Percentiles rank a stretch among this genome's conserved stretches.
Conservation (phyloP, 139 green algal genomes). For the Diplosphaera chodatii region DNA sequence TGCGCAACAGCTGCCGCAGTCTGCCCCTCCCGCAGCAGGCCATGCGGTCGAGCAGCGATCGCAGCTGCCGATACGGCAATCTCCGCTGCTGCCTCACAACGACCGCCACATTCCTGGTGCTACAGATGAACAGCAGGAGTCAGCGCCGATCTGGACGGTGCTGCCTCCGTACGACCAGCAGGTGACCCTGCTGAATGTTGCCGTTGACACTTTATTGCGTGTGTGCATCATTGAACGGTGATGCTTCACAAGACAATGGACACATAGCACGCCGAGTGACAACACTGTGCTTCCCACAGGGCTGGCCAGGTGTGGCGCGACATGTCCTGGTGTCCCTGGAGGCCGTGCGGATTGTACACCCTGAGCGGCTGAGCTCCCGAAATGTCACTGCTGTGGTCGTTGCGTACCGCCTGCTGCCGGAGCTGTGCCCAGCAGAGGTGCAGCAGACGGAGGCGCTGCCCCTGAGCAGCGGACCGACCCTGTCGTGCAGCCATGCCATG, state of each 20-base stretch:
- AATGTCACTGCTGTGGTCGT: background rate
- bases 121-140: no score
- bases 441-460: constrained; percentile 5
- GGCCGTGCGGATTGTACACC: background rate
- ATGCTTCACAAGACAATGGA: no score
- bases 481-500: no score
- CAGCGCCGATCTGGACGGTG: background rate
- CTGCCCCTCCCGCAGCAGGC: background rate
- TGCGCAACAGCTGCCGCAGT: background rate
- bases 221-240: no score
- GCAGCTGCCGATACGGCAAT: background rate
- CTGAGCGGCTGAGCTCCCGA: background rate
- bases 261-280: no score
- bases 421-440: background rate
- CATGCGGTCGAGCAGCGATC: background rate
- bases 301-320: constrained; percentile 3
- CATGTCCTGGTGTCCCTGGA: constrained; percentile 11
- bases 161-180: background rate
- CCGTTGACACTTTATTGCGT: no score
- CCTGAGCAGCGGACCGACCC: background rate
- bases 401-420: constrained; percentile 15
- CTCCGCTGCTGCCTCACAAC: no score
- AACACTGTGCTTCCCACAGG: no score
- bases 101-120: no score
- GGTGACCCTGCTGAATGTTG: no score